Evolutionary conservation across 306 rosid species (phyloP), one percentile per base, ranked within the genome.

Genomic region (Cicer judaicum): DNA sequence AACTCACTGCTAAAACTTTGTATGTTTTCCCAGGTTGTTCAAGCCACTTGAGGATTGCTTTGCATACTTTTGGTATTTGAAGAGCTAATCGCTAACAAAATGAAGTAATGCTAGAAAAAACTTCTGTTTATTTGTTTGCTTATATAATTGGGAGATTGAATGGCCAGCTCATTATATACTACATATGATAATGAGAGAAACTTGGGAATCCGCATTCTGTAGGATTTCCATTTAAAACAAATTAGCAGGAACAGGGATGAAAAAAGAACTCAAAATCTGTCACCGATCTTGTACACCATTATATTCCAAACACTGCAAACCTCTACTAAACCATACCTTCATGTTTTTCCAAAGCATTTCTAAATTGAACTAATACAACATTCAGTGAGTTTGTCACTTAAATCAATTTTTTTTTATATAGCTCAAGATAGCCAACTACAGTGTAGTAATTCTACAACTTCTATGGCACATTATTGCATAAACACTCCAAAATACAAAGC

Each of bases 91-190:
- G 8, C 76, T 73, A 7, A 76, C 79, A 76, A 72, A 83, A 91
- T 89, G 95, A 89, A 79, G 97, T 91, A 89, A 80, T 79, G 73
- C 44, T 19, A 48, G 24, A 59, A 64, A 47, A 64, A 1, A 70
- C 64, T 80, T 64, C 47, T 24, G 62, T 75, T 71, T 24, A 16
- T 36, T 57, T 15, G 53, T 76, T 50, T 59, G 62, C 72, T 71
- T 53, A 47, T 52, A 41, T 75, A 40, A 55, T 70, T 64, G 7
- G 7, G 40, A 52, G 53, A 64, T 36, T 43, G 24, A 66, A 60
- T 60, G 56, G 46, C 18, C 12, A 29, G 12, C 73, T 70, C 34
- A 49, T 34, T 77, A 44, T 18, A 65, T 64, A 57, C 50, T 69
- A 10, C 68, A 10, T 47, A 29, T 66, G 14, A n/a, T 11, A 7